phyloP scores from a whole-genome alignment of 2,329 filamentous ascomycete species.

The Tothia fuscella region DNA sequence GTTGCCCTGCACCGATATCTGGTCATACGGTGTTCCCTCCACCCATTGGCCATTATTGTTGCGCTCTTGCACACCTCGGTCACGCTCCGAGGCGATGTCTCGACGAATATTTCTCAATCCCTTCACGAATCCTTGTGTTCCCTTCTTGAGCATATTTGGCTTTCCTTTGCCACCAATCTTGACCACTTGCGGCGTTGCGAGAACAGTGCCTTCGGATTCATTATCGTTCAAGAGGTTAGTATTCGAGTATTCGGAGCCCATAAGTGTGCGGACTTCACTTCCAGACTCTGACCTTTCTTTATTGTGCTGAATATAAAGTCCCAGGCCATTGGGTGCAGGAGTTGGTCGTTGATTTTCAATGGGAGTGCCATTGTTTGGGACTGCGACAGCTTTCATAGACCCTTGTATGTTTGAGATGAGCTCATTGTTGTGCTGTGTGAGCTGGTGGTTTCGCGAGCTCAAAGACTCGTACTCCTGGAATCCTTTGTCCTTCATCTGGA shows the following conservation, averaged over 20 bases:
- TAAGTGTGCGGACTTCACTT: conserved; percentile 28
- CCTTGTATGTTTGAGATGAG: conserved; percentile 80
- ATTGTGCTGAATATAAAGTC: conserved; percentile 41
- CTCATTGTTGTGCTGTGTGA: conserved; percentile 91
- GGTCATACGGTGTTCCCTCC: conserved; percentile 19
- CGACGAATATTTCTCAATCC: conserved; percentile 71
- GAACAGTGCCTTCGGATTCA: conserved; percentile 50
- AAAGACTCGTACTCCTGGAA: conserved; percentile 93
- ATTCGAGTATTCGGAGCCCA: conserved; percentile 27
- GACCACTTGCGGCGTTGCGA: conserved; percentile 77
- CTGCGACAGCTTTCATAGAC: conserved; percentile 8
- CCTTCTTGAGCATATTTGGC: conserved; percentile 96
- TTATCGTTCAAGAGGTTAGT: conserved; percentile 40
- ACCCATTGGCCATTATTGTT: conserved; percentile 11
- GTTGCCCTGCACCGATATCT: conserved; percentile 11
- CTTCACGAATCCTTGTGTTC: conserved; percentile 84
- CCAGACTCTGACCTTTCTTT: conserved; percentile 28
- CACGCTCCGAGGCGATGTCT: conserved; percentile 1
- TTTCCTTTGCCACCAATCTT: conserved; percentile 72
- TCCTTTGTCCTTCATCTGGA: conserved; percentile 80
- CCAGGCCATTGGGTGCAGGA: conserved; percentile 46
- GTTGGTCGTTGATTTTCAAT: conserved; percentile 29
- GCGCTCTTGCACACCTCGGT: not conserved
- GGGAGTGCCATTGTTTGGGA: conserved; percentile 30
- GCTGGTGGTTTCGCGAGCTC: conserved; percentile 84